phyloP scores from a whole-genome alignment of 345 rosid species.

The Corymbia maculata region DNA sequence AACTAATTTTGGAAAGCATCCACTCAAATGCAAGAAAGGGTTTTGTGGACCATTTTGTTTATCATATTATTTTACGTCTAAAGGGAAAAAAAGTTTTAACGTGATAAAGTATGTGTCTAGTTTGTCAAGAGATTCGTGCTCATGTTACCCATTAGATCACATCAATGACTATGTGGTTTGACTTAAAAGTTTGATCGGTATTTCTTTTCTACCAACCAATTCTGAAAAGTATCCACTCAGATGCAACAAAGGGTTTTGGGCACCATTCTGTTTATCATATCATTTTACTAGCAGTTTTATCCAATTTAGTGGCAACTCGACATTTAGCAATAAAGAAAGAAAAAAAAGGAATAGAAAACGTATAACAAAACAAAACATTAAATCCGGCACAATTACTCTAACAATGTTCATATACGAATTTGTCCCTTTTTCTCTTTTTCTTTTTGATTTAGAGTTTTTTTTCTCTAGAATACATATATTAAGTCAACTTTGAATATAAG shows the following conservation, averaged over 20 bases:
- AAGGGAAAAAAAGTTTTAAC: no score
- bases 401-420: not conserved
- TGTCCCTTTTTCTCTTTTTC: not conserved
- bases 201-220: not conserved
- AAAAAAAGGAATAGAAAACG: no score
- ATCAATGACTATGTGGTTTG: not conserved
- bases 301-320: no score
- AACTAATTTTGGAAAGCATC: no score
- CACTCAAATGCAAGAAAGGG: no score
- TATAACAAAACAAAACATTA: fast-evolving
- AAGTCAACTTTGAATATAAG: not conserved
- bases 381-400: no score
- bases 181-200: not conserved
- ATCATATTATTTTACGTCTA: no score
- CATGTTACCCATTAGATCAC: not conserved
- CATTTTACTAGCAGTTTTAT: no score
- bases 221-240: not conserved
- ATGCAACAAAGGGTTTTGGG: not conserved
- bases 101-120: not conserved
- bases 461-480: not conserved
- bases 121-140: not conserved
- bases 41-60: no score
- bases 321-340: no score
- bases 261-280: not conserved
- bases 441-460: not conserved